Base-by-base conservation (phyloP, 805 yeast species). In the Yamadazyma endophytica region DNA sequence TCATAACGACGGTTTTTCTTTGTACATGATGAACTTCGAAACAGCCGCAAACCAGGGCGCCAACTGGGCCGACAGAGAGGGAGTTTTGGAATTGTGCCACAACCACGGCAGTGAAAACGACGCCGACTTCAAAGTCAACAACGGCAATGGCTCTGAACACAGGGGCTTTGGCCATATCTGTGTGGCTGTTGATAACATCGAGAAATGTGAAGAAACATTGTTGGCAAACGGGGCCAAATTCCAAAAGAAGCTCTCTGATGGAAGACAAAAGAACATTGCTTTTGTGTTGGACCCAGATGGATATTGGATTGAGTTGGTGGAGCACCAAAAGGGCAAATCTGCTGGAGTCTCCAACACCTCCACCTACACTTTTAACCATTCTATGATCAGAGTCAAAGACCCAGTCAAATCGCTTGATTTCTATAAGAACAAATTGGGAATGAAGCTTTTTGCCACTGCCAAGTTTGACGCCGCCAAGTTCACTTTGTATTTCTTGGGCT, bases 101-200 rank as follows among this genome's bases (percentile, higher is more conserved):
- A 74, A 80, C 49, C 78, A 83, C 61, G 92, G 90, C 8, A 68
- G 79, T 28, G 84, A 82, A 58, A 57, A 56, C 36, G 79, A 77
- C 42, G 58, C 66, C 2, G 54, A 61, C 6, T 87, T 68, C 61
- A 67, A 58, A 37, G 57, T 82, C 29, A 82, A 75, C 61, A 82
- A 81, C 51, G 98, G 98, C 37, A 90, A 92, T 54, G 77, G 70
- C 6, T 87, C 81, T 32, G 90, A 94, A 23, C 67, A 77, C 55
- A 74, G 90, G 44, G 97, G 98, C 0, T 90, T 89, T 52, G 98
- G 98, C 14, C 98, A 90, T 60, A 78, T 88, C 37, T 87, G 96
- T 59, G 62, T 90, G 44, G 71, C 95, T 2, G 96, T 89, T 11
- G 85, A 86, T 45, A 80, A 89, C 60, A 75, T 90, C 35, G 77